Base-by-base conservation (phyloP, 768 basidiomycete species). In the Tricholoma sp. region DNA sequence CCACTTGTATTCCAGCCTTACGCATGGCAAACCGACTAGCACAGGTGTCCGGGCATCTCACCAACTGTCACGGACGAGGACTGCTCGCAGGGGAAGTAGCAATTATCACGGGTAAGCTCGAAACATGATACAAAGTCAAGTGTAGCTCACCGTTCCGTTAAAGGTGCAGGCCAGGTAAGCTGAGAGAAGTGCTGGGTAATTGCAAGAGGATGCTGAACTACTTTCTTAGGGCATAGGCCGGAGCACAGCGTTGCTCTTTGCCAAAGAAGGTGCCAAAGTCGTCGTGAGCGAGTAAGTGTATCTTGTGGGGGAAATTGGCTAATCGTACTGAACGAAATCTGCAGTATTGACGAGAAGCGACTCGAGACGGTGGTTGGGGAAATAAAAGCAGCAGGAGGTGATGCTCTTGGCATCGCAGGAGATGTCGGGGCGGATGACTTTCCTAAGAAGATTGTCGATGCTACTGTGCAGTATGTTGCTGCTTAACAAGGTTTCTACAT, bases 351-450 rank as follows among this genome's bases (percentile, higher is more conserved):
- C 64, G 84, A 76, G 47, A 80, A 78, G 64, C 88, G 84, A 58
- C 83, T 88, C 2, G 75, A 82, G 53, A 67, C 73, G 1, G 89
- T 93, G 32, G 84, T 79, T 6, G 79, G 79, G 16, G 89, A 93
- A 72, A 90, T 93, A 72, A 84, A 84, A 61, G 75, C 78, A 11
- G 75, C 75, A 0, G 89, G 90, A 3, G 92, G 91, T 5, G 83
- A 88, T 41, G 86, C 84, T 12, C 80, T 93, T 58, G 82, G 77
- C 12, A 85, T 94, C 16, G 77, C 83, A 35, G 92, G 91, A 0
- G 90, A 94, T 61, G 91, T 94, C 32, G 83, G 83, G 16, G 88
- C 89, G 11, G 87, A 89, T 47, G 89, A 91, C 59, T 93, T 91
- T 69, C 89, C 91, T 3, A 81, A 89, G 72, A 84, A 77, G 66